Percentiles rank a stretch among this genome's conserved stretches.
Evolutionary conservation across 805 yeast species (phyloP).

Genomic region (Metschnikowia lunata): DNA sequence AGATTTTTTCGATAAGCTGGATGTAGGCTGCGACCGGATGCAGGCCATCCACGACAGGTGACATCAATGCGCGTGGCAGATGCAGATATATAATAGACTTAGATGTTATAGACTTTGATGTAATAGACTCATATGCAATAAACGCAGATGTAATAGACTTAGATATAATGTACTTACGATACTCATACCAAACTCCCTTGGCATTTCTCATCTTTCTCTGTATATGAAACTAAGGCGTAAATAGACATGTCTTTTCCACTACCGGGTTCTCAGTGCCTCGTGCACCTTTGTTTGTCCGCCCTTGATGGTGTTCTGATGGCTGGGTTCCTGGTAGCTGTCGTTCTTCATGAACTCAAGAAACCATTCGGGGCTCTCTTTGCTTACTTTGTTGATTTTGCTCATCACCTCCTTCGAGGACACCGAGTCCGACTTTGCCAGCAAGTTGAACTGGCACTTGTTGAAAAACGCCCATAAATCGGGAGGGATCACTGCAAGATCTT

Average conservation of each 20-base stretch:
- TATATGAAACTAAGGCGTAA: too few species aligned
- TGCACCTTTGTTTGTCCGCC: conserved; percentile 10
- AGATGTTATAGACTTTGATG: too few species aligned
- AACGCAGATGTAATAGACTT: too few species aligned
- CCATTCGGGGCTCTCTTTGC: conserved; percentile 29
- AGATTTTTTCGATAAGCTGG: conserved; percentile 9
- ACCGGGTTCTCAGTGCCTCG: background rate
- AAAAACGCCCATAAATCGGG: conserved; percentile 50
- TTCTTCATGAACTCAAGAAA: conserved; percentile 18
- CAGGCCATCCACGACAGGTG: background rate
- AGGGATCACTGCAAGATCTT: conserved; percentile 76
- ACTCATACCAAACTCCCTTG: too few species aligned
- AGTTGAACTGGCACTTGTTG: conserved; percentile 40
- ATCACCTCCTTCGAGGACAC: conserved; percentile 35
- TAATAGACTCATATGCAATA: too few species aligned
- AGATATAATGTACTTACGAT: too few species aligned
- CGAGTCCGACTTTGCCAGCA: conserved; percentile 15
- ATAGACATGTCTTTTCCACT: too few species aligned
- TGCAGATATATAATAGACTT: too few species aligned
- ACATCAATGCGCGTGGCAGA: too few species aligned
- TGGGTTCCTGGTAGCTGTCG: conserved; percentile 8
- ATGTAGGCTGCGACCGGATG: background rate
- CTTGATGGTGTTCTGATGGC: conserved; percentile 13
- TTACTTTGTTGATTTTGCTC: conserved; percentile 27
- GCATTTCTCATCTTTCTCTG: too few species aligned